Evolutionary conservation across 2,329 filamentous ascomycete species (phyloP), one percentile per base, ranked within the genome.

Genomic region (Sporothrix brunneoviolacea): DNA sequence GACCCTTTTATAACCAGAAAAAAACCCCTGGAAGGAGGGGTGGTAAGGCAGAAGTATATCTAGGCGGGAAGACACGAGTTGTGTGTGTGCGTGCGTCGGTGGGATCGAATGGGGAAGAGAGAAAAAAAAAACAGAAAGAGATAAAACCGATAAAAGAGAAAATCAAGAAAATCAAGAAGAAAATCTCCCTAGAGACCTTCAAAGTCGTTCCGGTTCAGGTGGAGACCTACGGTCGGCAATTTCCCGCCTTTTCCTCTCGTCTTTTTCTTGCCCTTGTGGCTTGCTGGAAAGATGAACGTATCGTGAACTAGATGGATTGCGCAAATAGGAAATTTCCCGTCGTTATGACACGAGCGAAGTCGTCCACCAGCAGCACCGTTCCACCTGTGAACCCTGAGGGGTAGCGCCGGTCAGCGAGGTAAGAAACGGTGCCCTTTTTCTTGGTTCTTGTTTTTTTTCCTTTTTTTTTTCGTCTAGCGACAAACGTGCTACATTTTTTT

Each of bases 401-500:
- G 27, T 43, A 52, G 36, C n/a, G n/a, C n/a, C n/a, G n/a, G n/a
- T n/a, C n/a, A n/a, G n/a, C n/a, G n/a, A n/a, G n/a, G n/a, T n/a
- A n/a, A n/a, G n/a, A n/a, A n/a, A n/a, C n/a, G n/a, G n/a, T n/a
- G n/a, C n/a, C n/a, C n/a, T n/a, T n/a, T n/a, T 22, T 21, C 27
- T 24, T 10, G 30, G 27, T 22, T 30, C 32, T 22, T 37, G 28
- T 38, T 33, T 18, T 28, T 21, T 42, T 41, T 48, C 27, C 33
- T 36, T 16, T 32, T 47, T 44, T 33, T 38, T 49, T 39, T 46
- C n/a, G n/a, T n/a, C 32, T 37, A 38, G 51, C 39, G 36, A 48
- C 33, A 47, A 50, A 50, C 43, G 48, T 44, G 48, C 39, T 48
- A 13, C 30, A 27, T 41, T 44, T 56, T 58, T 58, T 60, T 57